A percentile compares a stretch with the other conserved stretches of the same genome.
Conservation (phyloP, 2,329 filamentous ascomycete genomes). For the Sphaerulina vaccinii region DNA sequence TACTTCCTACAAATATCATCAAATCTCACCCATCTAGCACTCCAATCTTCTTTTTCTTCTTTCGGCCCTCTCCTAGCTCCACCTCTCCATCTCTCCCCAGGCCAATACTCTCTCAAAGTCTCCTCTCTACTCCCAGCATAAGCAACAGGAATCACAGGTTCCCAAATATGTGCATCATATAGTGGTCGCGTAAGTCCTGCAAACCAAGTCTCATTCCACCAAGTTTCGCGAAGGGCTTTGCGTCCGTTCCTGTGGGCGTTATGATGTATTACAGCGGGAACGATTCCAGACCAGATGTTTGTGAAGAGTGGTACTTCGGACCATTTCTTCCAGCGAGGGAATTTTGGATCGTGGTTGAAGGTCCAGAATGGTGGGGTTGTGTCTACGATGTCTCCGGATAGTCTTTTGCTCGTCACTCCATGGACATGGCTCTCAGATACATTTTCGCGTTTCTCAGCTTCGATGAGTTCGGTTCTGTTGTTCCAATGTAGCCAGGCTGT, state of each 20-base stretch:
- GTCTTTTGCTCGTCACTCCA: constrained; percentile 7
- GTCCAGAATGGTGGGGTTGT: constrained; percentile 28
- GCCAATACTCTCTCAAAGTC: constrained; percentile 39
- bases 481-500: constrained; percentile 29
- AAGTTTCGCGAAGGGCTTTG: constrained; percentile 22
- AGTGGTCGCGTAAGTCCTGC: constrained; percentile 19
- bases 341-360: constrained; percentile 24
- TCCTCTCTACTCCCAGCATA: constrained; percentile 42
- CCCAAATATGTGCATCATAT: constrained; percentile 23
- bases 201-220: constrained; percentile 32
- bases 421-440: constrained; percentile 11
- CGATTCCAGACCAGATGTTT: constrained; percentile 27
- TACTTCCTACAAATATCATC: constrained; percentile 46
- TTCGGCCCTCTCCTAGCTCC: constrained; percentile 51
- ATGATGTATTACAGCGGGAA: constrained; percentile 31
- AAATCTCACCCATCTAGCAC: constrained; percentile 45
- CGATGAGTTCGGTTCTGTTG: constrained; percentile 17
- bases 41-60: constrained; percentile 43
- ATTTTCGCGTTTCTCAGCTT: constrained; percentile 16
- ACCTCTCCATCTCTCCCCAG: constrained; percentile 47
- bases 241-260: constrained; percentile 26
- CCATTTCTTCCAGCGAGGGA: constrained; percentile 25
- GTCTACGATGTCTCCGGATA: constrained; percentile 27
- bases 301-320: constrained; percentile 28
- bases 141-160: constrained; percentile 29